phyloP scores from a whole-genome alignment of 768 basidiomycete genomes.

The Brasilioporus rufonigricans region DNA sequence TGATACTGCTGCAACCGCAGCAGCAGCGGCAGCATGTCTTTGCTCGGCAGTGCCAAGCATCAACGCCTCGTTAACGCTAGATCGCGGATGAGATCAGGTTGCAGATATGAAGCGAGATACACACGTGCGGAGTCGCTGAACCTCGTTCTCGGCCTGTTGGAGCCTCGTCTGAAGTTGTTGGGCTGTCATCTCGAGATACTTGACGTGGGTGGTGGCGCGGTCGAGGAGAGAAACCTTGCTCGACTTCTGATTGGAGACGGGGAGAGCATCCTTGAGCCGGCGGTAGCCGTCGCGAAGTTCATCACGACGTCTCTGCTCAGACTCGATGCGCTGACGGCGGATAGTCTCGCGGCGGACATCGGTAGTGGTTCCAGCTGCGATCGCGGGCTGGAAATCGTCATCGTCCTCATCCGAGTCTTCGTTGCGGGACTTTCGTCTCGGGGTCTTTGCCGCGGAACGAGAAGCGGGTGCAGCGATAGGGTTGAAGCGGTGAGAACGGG shows the following conservation, averaged over 20 bases:
- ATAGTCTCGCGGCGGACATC: slow-evolving; percentile 87
- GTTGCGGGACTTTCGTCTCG: slow-evolving; percentile 47
- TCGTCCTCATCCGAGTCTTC: slow-evolving; percentile 73
- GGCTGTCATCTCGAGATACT: slow-evolving; percentile 80
- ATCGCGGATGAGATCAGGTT: neutral
- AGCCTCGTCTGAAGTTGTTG: slow-evolving; percentile 72
- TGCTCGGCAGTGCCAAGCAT: slow-evolving; percentile 84
- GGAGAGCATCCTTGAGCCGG: slow-evolving; percentile 86
- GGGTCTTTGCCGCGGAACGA: slow-evolving; percentile 52
- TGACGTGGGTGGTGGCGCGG: slow-evolving; percentile 84
- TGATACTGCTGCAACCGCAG: slow-evolving; percentile 53
- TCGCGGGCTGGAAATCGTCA: slow-evolving; percentile 67
- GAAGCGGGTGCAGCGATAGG: slow-evolving; percentile 56
- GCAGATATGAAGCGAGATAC: neutral
- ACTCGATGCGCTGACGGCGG: slow-evolving; percentile 90
- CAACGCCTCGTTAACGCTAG: slow-evolving; percentile 80
- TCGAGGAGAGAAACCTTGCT: slow-evolving; percentile 91
- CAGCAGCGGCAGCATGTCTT: slow-evolving; percentile 55
- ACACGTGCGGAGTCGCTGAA: slow-evolving; percentile 69
- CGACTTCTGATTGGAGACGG: slow-evolving; percentile 87
- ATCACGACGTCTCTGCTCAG: slow-evolving; percentile 87
- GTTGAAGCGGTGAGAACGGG: slow-evolving; percentile 77
- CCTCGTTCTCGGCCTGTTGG: slow-evolving; percentile 77
- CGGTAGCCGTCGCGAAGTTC: slow-evolving; percentile 92
- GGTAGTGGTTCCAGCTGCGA: slow-evolving; percentile 42